Percentiles rank a stretch among this genome's conserved stretches.
Conservation (phyloP, 2,329 filamentous ascomycete species). For the Ilyonectria mors-panacis region DNA sequence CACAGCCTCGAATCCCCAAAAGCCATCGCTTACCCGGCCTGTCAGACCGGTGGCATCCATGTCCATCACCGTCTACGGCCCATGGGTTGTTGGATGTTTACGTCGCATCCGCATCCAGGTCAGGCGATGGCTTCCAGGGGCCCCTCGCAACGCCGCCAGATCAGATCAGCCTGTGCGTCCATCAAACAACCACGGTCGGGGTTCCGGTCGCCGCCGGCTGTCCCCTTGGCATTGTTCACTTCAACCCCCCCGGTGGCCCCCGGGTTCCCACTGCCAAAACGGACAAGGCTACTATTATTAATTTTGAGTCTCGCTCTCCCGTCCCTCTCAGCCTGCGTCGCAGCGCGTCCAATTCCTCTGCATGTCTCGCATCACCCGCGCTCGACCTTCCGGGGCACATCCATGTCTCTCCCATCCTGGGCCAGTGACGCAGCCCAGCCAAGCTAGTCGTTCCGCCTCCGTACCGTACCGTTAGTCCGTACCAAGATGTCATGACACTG, state of each 20-base stretch:
- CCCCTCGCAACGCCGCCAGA: not conserved
- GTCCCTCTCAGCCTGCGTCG: slow-evolving; percentile 10
- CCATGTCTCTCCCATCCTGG: slow-evolving; percentile 37
- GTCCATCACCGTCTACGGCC: slow-evolving; percentile 1
- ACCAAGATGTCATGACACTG: slow-evolving; percentile 4
- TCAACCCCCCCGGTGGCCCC: not conserved
- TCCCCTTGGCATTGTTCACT: not conserved
- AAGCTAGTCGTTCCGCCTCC: not conserved
- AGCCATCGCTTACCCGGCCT: slow-evolving; percentile 13
- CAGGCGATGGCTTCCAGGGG: slow-evolving; percentile 17
- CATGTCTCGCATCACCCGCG: slow-evolving; percentile 46
- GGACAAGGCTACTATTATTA: slow-evolving; percentile 20
- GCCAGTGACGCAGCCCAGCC: slow-evolving; percentile 4
- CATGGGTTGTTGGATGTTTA: slow-evolving; percentile 20
- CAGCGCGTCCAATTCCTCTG: slow-evolving; percentile 25
- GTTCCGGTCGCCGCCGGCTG: slow-evolving; percentile 1
- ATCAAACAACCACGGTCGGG: slow-evolving; percentile 3
- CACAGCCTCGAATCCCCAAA: not conserved
- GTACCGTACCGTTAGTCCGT: not conserved
- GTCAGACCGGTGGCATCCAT: slow-evolving; percentile 18
- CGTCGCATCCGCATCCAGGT: slow-evolving; percentile 26
- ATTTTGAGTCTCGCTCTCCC: slow-evolving; percentile 6
- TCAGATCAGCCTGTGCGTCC: slow-evolving; percentile 8
- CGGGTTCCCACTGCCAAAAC: not conserved
- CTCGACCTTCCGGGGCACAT: slow-evolving; percentile 29